phyloP scores from a whole-genome alignment of 2,329 filamentous ascomycete species.

The Alternaria gaisen region DNA sequence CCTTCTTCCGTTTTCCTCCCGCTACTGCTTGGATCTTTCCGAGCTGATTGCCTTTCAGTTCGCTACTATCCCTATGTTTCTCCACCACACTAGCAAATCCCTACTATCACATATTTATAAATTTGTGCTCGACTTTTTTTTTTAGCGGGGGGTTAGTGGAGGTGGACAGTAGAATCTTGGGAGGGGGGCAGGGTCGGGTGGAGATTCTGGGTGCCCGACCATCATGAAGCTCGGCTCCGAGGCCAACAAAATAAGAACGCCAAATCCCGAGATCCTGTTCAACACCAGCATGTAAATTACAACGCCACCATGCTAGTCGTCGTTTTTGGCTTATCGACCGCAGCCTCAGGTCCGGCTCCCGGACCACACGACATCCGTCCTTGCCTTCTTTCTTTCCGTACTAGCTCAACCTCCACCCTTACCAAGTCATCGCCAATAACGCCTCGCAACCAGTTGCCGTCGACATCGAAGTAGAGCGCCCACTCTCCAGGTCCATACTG shows the following conservation, averaged over 20 bases:
- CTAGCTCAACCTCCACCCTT: constrained; percentile 24
- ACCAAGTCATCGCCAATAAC: constrained; percentile 20
- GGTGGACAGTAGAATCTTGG: not conserved
- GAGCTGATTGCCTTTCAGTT: no score
- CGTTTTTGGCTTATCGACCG: not conserved
- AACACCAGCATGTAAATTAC: not conserved
- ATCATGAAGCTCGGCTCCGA: not conserved
- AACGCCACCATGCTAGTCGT: not conserved
- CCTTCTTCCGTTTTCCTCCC: no score
- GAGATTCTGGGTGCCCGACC: not conserved
- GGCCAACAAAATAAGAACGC: not conserved
- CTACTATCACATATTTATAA: no score
- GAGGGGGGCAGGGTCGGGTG: not conserved
- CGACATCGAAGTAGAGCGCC: constrained; percentile 55
- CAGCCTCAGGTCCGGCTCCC: not conserved
- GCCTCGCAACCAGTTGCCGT: constrained; percentile 42
- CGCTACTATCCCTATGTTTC: no score
- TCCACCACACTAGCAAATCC: no score
- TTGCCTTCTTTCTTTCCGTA: constrained; percentile 25
- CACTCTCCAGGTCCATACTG: constrained; percentile 32
- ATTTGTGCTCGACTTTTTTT: not conserved
- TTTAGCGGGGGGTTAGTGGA: not conserved
- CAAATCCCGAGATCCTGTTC: not conserved
- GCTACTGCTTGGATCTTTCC: no score
- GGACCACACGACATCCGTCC: not conserved